phyloP scores from a whole-genome alignment of 208 protist genomes.

The Naegleria gruberi region DNA sequence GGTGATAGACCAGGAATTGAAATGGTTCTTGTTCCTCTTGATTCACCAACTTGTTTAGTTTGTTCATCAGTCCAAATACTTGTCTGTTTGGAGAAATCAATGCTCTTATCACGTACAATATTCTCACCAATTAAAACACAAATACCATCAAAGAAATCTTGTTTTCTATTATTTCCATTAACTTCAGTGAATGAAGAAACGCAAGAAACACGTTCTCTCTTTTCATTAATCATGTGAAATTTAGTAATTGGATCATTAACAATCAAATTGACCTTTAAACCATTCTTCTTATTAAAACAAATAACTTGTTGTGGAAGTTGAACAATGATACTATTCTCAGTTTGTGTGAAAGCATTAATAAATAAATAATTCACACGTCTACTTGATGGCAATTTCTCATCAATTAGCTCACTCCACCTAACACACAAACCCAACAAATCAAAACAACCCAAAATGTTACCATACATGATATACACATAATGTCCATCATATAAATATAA shows the following conservation, averaged over 20 bases:
- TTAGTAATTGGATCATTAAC: background rate
- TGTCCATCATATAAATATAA: background rate
- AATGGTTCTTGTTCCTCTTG: background rate
- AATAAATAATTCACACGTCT: background rate
- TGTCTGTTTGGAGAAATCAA: background rate
- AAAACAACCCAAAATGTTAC: conserved; percentile 6
- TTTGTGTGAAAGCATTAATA: background rate
- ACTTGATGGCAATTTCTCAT: background rate
- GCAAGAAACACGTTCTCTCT: background rate
- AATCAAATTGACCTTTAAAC: background rate
- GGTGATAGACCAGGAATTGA: background rate
- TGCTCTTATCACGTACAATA: background rate
- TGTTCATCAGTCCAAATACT: background rate
- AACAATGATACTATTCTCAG: background rate
- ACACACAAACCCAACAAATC: background rate
- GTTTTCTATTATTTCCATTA: background rate
- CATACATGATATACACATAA: background rate
- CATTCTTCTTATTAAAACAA: background rate
- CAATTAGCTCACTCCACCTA: background rate
- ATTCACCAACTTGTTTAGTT: background rate
- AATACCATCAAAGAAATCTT: background rate
- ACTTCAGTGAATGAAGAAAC: background rate
- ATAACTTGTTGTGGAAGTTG: background rate
- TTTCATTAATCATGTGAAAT: background rate
- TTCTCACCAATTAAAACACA: background rate